Percentiles rank a stretch among this genome's conserved stretches.
Conservation (phyloP, 805 yeast species). For the Suhomyces faveliae region DNA sequence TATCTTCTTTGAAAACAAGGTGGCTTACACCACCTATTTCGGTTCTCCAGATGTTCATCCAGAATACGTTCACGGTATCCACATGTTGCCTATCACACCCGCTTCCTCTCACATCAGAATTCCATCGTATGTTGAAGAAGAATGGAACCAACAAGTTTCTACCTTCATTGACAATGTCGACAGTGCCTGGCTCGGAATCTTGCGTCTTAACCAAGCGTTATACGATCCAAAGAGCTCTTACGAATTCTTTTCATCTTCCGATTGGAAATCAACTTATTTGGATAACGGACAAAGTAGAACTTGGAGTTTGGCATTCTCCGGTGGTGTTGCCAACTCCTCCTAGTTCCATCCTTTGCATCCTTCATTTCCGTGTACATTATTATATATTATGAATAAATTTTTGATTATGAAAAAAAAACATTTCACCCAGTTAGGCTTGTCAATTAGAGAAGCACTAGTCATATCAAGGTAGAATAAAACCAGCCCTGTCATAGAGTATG, state of each 20-base stretch:
- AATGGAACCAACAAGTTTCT: conserved; percentile 21
- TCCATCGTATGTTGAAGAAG: conserved; percentile 19
- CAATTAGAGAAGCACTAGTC: no score
- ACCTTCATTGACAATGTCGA: conserved; percentile 40
- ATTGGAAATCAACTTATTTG: conserved; percentile 38
- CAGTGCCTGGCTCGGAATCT: conserved; percentile 66
- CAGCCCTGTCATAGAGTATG: no score
- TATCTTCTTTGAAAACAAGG: conserved; percentile 23
- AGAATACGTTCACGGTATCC: conserved; percentile 26
- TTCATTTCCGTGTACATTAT: background rate
- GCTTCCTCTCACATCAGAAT: conserved; percentile 21
- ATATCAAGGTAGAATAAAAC: no score
- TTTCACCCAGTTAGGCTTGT: no score
- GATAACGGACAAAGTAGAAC: conserved; percentile 65
- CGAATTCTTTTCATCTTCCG: conserved; percentile 36
- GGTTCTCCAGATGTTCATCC: conserved; percentile 17
- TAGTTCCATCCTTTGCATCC: background rate
- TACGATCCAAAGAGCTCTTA: conserved; percentile 42
- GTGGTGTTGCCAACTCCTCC: conserved; percentile 38
- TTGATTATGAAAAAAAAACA: no score
- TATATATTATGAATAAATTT: background rate
- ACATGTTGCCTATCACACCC: conserved; percentile 27
- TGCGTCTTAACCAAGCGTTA: conserved; percentile 45
- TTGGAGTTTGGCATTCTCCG: conserved; percentile 61
- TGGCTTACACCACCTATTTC: conserved; percentile 23